Evolutionary conservation across 345 rosid species (phyloP).

Genomic region (Iberis pinnata): DNA sequence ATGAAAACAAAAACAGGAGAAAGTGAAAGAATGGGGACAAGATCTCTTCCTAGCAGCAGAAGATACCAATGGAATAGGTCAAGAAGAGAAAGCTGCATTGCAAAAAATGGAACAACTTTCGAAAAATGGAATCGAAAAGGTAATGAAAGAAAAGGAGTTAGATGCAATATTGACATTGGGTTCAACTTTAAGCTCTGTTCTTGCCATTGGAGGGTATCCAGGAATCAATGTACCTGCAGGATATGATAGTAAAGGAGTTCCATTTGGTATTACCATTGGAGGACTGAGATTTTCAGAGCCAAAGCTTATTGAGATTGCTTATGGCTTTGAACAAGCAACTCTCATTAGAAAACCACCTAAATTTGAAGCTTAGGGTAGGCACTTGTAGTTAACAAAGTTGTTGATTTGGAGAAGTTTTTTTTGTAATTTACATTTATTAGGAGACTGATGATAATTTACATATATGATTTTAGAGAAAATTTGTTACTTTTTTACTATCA

Average conservation of each 20-base stretch:
- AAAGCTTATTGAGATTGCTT: slow-evolving; percentile 62
- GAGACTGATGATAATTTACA: slow-evolving; percentile 11
- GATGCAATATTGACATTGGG: slow-evolving; percentile 49
- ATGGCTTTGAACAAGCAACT: slow-evolving; percentile 64
- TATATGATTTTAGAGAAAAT: neutral
- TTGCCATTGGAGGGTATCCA: slow-evolving; percentile 65
- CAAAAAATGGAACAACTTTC: slow-evolving; percentile 27
- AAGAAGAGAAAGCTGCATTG: slow-evolving; percentile 28
- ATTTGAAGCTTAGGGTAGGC: slow-evolving; percentile 6
- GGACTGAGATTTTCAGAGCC: slow-evolving; percentile 60
- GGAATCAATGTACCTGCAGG: slow-evolving; percentile 66
- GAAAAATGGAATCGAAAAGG: slow-evolving; percentile 44
- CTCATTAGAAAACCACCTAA: slow-evolving; percentile 49
- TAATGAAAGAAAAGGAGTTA: slow-evolving; percentile 40
- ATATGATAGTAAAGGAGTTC: slow-evolving; percentile 41
- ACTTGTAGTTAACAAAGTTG: slow-evolving; percentile 1
- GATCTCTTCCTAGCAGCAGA: slow-evolving; percentile 36
- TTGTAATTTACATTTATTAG: slow-evolving; percentile 15
- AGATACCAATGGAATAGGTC: slow-evolving; percentile 35
- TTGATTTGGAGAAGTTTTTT: neutral
- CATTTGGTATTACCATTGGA: slow-evolving; percentile 59
- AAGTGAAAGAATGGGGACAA: slow-evolving; percentile 44
- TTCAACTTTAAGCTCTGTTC: slow-evolving; percentile 15
- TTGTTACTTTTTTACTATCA: no score
- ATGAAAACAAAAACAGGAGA: slow-evolving; percentile 37